Evolutionary conservation across 345 rosid genomes (phyloP).

Genomic region (Microthlaspi erraticum): DNA sequence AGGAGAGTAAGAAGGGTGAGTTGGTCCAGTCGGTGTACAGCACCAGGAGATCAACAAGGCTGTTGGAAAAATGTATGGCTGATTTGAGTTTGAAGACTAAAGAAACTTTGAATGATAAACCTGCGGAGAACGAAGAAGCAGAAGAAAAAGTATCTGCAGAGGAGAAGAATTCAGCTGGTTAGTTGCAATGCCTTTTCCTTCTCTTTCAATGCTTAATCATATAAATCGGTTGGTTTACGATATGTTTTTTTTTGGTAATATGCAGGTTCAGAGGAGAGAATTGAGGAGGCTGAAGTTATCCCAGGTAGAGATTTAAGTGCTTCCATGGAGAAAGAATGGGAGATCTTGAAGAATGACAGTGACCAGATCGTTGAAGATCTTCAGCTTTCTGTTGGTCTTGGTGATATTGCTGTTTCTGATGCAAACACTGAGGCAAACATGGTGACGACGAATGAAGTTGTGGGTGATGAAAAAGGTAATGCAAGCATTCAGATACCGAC

Average conservation of each 20-base stretch:
- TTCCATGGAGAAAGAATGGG: conserved; percentile 44
- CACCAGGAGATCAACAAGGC: conserved; percentile 74
- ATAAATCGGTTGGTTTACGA: conserved; percentile 11
- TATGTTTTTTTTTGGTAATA: conserved; percentile 4
- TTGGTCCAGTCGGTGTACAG: conserved; percentile 54
- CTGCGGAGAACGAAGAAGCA: conserved; percentile 14
- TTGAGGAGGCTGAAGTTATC: conserved; percentile 25
- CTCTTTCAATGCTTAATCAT: background rate
- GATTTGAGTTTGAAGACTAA: conserved; percentile 55
- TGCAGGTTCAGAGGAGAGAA: conserved; percentile 32
- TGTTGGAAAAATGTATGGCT: conserved; percentile 67
- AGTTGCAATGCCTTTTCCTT: conserved; percentile 4
- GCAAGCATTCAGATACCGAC: background rate
- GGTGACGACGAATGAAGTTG: conserved; percentile 16
- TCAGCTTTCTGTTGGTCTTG: conserved; percentile 5
- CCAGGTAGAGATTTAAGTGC: conserved; percentile 42
- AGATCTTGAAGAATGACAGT: conserved; percentile 30
- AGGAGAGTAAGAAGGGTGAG: conserved; percentile 31
- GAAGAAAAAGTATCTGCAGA: conserved; percentile 19
- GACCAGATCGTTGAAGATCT: conserved; percentile 4
- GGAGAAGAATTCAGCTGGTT: conserved; percentile 33
- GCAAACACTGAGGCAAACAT: conserved; percentile 21
- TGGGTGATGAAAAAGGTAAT: conserved; percentile 27
- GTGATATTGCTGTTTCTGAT: conserved; percentile 19
- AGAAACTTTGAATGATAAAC: conserved; percentile 27